Evolutionary conservation across 257 asterid genomes (phyloP).

Genomic region (Nicotiana tabacum): DNA sequence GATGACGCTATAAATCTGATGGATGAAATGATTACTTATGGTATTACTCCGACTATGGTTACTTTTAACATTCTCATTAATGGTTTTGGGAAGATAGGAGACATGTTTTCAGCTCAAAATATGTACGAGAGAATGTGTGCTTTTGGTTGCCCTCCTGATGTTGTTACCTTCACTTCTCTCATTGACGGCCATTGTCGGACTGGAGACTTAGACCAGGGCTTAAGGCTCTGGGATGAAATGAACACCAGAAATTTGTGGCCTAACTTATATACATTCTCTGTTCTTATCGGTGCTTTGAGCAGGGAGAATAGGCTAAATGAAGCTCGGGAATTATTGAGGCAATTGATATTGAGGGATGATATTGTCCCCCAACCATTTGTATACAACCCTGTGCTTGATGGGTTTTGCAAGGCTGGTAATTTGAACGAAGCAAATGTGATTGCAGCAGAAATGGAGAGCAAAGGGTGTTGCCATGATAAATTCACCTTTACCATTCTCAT

Average conservation of each 20-base stretch:
- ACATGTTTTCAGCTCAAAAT: conserved; percentile 48
- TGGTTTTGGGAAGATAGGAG: conserved; percentile 75
- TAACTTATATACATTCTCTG: conserved; percentile 59
- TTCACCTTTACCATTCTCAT: conserved; percentile 84
- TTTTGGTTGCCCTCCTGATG: conserved; percentile 62
- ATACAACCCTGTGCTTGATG: conserved; percentile 89
- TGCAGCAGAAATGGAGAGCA: conserved; percentile 74
- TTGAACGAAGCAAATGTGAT: conserved; percentile 71
- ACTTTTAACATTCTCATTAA: conserved; percentile 66
- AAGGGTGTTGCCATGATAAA: conserved; percentile 73
- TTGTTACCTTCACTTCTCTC: conserved; percentile 70
- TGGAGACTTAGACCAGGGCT: conserved; percentile 60
- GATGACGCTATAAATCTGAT: conserved; percentile 47
- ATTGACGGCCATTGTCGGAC: conserved; percentile 59
- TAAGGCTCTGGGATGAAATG: conserved; percentile 72
- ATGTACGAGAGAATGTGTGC: conserved; percentile 46
- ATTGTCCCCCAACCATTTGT: conserved; percentile 65
- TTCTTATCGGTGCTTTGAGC: conserved; percentile 66
- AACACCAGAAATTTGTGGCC: conserved; percentile 47
- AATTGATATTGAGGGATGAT: conserved; percentile 47
- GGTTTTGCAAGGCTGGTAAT: conserved; percentile 83
- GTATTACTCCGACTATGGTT: conserved; percentile 53
- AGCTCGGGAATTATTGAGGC: conserved; percentile 61
- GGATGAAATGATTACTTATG: conserved; percentile 52
- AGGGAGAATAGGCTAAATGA: conserved; percentile 66